phyloP scores from a whole-genome alignment of 2,329 filamentous ascomycete genomes.

The Venturia effusa region DNA sequence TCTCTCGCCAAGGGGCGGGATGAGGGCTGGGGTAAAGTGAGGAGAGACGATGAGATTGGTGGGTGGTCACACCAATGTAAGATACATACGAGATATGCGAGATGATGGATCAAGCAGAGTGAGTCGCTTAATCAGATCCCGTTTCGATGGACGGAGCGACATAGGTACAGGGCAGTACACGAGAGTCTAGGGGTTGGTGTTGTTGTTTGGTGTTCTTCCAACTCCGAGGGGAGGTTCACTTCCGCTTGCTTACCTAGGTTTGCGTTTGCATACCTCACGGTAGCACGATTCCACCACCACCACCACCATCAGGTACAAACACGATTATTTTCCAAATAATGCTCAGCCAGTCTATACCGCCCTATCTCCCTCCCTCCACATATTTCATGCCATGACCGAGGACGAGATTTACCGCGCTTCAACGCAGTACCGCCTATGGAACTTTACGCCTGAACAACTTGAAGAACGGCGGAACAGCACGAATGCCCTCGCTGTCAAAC shows the following conservation, averaged over 20 bases:
- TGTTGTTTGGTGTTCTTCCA: not conserved
- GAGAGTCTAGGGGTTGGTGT: not conserved
- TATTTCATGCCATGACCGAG: constrained; percentile 56
- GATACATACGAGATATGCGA: too few relatives aligned
- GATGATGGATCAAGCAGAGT: not conserved
- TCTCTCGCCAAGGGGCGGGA: not conserved
- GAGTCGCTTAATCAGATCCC: not conserved
- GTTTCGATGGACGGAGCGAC: not conserved
- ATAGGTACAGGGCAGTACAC: too few relatives aligned
- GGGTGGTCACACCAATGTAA: too few relatives aligned
- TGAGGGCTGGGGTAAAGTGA: not conserved
- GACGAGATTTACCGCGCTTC: constrained; percentile 85
- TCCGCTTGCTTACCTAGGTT: too few relatives aligned
- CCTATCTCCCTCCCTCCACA: not conserved
- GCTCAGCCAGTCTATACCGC: not conserved
- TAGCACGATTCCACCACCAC: not conserved
- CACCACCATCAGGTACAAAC: not conserved
- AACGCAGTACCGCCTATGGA: constrained; percentile 87
- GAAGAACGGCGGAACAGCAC: constrained; percentile 63
- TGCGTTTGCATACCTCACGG: not conserved
- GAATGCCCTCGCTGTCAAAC: constrained; percentile 66
- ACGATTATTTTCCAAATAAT: not conserved
- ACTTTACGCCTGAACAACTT: constrained; percentile 67
- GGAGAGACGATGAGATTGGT: not conserved
- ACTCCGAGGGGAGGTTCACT: not conserved